These are phyloP conservation scores for Bruguiera gymnorhiza DNA, from an alignment of 345 rosid species.

Conservation along the genomic window DNA sequence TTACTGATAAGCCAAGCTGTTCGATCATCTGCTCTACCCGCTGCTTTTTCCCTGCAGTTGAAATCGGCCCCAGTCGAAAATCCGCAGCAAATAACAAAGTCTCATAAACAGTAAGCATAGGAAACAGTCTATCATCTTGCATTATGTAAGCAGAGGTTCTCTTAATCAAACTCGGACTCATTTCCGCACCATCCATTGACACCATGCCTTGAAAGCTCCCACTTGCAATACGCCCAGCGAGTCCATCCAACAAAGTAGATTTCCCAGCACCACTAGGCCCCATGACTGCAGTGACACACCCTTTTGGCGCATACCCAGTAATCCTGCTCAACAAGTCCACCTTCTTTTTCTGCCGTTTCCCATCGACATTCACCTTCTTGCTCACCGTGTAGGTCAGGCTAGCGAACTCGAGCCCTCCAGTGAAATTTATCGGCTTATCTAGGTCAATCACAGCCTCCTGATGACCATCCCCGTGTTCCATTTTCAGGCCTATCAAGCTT, in stretches of 20 bases:
- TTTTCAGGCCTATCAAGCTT: background rate
- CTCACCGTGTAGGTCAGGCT: slow-evolving; percentile 50
- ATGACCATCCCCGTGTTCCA: slow-evolving; percentile 28
- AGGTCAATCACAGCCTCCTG: slow-evolving; percentile 39
- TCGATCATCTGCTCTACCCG: slow-evolving; percentile 47
- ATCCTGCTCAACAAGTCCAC: slow-evolving; percentile 51
- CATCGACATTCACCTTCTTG: slow-evolving; percentile 41
- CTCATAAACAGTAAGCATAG: slow-evolving; percentile 68
- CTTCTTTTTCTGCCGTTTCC: slow-evolving; percentile 43
- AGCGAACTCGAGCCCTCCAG: slow-evolving; percentile 49
- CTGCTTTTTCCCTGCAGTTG: slow-evolving; percentile 40
- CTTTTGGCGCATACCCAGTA: slow-evolving; percentile 61
- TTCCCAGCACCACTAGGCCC: slow-evolving; percentile 76
- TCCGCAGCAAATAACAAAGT: slow-evolving; percentile 68
- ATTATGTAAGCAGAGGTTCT: slow-evolving; percentile 69
- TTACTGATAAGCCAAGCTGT: slow-evolving; percentile 21
- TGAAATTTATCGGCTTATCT: slow-evolving; percentile 33
- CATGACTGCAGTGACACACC: slow-evolving; percentile 66
- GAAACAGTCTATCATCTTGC: slow-evolving; percentile 67
- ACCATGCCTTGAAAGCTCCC: slow-evolving; percentile 59
- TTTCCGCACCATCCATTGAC: slow-evolving; percentile 43
- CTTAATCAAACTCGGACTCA: slow-evolving; percentile 53
- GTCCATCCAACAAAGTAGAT: slow-evolving; percentile 55
- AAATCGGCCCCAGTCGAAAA: slow-evolving; percentile 48
- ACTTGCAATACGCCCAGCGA: slow-evolving; percentile 56